phyloP scores from a whole-genome alignment of 768 basidiomycete species.

The Auricularia auricula-judae region DNA sequence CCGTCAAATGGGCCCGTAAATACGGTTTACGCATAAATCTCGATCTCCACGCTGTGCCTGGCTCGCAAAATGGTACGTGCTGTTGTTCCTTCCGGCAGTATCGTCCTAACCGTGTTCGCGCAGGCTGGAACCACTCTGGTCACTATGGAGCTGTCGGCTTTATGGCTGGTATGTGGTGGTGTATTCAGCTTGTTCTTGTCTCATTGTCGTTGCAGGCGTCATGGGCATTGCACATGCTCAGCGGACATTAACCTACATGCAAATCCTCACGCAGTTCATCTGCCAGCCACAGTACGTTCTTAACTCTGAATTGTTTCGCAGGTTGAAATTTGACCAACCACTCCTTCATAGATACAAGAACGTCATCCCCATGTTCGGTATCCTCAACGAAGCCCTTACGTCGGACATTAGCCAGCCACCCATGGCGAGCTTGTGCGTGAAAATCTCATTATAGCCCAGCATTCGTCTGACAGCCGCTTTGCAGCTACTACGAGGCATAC shows the following conservation, averaged over 20 bases:
- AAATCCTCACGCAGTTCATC: constrained; percentile 86
- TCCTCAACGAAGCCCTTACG: constrained; percentile 76
- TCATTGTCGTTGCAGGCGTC: constrained; percentile 21
- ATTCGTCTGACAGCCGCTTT: constrained; percentile 3
- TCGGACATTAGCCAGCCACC: constrained; percentile 40
- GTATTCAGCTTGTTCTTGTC: background rate
- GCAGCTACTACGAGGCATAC: constrained; percentile 79
- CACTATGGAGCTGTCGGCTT: constrained; percentile 50
- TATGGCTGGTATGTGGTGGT: constrained; percentile 39
- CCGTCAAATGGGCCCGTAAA: constrained; percentile 90
- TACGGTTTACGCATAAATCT: constrained; percentile 92
- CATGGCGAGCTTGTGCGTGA: constrained; percentile 45
- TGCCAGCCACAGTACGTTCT: constrained; percentile 64
- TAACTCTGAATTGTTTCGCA: background rate
- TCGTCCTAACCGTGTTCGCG: background rate
- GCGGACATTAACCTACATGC: constrained; percentile 78
- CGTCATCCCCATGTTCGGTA: constrained; percentile 77
- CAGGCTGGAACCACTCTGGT: constrained; percentile 37
- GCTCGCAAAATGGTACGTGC: constrained; percentile 66
- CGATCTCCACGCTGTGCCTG: constrained; percentile 70
- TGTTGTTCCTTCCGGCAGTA: constrained; percentile 72
- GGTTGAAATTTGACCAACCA: background rate
- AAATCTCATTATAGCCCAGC: background rate
- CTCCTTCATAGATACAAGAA: constrained; percentile 23
- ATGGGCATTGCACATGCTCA: constrained; percentile 97